Evolutionary conservation across 179 eudicot species (phyloP), one percentile per base, ranked within the genome.

Genomic region (Pouteria campechiana): DNA sequence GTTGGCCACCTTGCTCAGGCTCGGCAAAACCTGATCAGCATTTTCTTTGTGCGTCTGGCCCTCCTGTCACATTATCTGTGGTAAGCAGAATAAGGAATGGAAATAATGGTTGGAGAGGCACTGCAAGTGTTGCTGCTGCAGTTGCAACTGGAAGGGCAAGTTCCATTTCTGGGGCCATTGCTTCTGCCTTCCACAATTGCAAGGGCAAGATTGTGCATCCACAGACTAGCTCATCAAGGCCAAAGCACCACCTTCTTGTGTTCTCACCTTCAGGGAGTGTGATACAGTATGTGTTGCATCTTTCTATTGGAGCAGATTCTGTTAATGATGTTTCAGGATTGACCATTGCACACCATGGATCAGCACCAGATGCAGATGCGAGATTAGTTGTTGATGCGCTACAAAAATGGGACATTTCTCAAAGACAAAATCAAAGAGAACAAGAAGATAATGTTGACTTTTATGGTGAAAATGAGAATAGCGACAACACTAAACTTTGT

Each of bases 341-440:
- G 8, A 58, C 46, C 43, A 7, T 40, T 25, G 50, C 52, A 19
- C n/a, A n/a, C n/a, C 55, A 51, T 51, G 83, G 62, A 15, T 51
- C 65, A 4, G 44, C 48, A 44, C 41, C 55, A 20, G 83, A 75
- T 13, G 32, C 34, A 59, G 95, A 78, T 52, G 46, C 73, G 25
- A 73, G 69, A 58, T 56, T 82, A 42, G 19, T 57, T 7, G 74
- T 86, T 21, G 96, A 82, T 60, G 71, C 93, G 21, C 67, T 73
- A 13, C 78, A 67, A 64, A 86, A 79, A 52, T 86, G 96, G 96
- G 77, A 82, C 63, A 76, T 86, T 27, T 69, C 73, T 67, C 88
- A 76, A 48, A 86, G 79, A 54, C 72, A 73, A 21, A 57, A 46
- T 12, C 75, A 63, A 15, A 67, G 80, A 61, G 74, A 61, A 25